Percentiles rank a stretch among this genome's conserved stretches.
Conservation (phyloP, 768 basidiomycete species). For the Cystobasidium tubakii region DNA sequence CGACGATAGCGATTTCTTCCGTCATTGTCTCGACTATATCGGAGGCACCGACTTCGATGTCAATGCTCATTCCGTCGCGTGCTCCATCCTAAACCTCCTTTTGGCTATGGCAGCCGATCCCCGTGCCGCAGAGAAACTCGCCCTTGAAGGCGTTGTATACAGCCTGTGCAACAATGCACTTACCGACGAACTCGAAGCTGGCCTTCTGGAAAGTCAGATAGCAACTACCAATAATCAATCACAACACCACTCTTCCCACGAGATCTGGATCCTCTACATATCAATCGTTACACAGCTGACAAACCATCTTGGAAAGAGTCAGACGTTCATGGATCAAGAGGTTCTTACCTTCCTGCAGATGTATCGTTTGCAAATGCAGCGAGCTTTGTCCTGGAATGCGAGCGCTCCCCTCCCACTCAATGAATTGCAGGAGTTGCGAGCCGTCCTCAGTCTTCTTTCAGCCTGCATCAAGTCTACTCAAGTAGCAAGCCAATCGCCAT, state of each 20-base stretch:
- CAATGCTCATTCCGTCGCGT: conserved; percentile 53
- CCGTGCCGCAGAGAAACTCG: conserved; percentile 73
- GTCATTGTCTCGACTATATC: conserved; percentile 53
- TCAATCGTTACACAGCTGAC: conserved; percentile 69
- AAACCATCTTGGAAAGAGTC: conserved; percentile 58
- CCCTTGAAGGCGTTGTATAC: conserved; percentile 70
- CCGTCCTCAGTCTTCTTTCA: conserved; percentile 59
- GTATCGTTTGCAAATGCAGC: conserved; percentile 71
- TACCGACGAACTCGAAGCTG: conserved; percentile 67
- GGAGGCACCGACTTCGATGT: conserved; percentile 54
- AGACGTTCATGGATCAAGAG: conserved; percentile 74
- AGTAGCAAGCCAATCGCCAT: background rate
- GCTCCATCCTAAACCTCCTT: conserved; percentile 73
- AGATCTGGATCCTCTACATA: conserved; percentile 76
- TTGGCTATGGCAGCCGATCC: conserved; percentile 72
- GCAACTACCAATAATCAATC: conserved; percentile 44
- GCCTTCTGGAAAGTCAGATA: conserved; percentile 59
- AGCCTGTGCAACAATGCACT: conserved; percentile 80
- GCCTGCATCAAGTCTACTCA: background rate
- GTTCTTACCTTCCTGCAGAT: conserved; percentile 78
- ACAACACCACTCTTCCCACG: conserved; percentile 59
- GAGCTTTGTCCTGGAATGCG: conserved; percentile 74
- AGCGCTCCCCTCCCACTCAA: conserved; percentile 70
- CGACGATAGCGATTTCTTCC: conserved; percentile 73
- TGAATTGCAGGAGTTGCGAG: conserved; percentile 74